Conservation (phyloP, 2,329 filamentous ascomycete species). For the Samsoniella hepiali region DNA sequence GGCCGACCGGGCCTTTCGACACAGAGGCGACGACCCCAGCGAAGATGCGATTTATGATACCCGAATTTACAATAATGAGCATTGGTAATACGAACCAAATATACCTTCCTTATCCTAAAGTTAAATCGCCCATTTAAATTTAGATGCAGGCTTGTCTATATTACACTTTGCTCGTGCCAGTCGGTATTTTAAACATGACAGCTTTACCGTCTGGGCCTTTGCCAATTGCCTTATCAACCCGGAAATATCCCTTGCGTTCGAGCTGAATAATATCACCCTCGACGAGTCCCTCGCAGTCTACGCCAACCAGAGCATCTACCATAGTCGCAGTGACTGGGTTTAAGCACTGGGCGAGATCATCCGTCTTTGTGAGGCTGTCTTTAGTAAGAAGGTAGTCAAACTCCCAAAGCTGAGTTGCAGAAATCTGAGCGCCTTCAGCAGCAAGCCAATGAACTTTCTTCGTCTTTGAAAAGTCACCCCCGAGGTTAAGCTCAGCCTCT, state of each 20-base stretch:
- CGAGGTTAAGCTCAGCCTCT: conserved; percentile 75
- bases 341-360: neutral
- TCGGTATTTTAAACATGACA: too few species aligned
- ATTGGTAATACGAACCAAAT: neutral
- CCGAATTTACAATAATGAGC: neutral
- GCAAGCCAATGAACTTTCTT: conserved; percentile 45
- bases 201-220: too few species aligned
- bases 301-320: too few species aligned
- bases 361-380: neutral
- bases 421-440: neutral
- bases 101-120: too few species aligned
- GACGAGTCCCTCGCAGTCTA: too few species aligned
- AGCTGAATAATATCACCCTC: too few species aligned
- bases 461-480: conserved; percentile 83
- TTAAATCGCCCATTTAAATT: too few species aligned
- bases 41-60: neutral
- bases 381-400: neutral
- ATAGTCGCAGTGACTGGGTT: neutral
- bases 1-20: neutral
- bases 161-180: too few species aligned
- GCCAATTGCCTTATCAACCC: too few species aligned
- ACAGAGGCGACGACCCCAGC: neutral
- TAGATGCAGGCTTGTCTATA: too few species aligned
- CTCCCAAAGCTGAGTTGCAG: neutral
- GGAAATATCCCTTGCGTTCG: too few species aligned